Percentiles rank a stretch among this genome's conserved stretches.
Conservation (phyloP, 345 rosid species). For the Sapria himalayana region DNA sequence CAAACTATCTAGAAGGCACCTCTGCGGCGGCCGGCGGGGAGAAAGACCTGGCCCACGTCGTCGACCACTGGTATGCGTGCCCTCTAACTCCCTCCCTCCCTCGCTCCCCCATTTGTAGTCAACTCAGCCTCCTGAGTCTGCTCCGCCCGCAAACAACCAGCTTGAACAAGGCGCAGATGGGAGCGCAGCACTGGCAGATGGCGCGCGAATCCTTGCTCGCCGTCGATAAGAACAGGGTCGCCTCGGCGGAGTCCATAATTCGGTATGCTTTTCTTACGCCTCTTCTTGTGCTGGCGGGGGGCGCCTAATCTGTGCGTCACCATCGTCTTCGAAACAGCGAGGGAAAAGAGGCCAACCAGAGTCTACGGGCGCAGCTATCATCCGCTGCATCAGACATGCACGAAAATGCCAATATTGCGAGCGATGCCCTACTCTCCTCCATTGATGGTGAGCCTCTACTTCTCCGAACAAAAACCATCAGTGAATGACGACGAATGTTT, state of each 20-base stretch:
- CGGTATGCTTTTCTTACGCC: constrained; percentile 24
- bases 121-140: too few relatives aligned
- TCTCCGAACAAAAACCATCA: too few relatives aligned
- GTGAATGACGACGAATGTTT: too few relatives aligned
- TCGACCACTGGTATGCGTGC: constrained; percentile 48
- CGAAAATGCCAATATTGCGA: constrained; percentile 40
- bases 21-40: constrained; percentile 60
- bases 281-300: too few relatives aligned
- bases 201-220: constrained; percentile 72
- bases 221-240: constrained; percentile 61
- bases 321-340: constrained; percentile 25
- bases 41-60: constrained; percentile 58
- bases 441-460: constrained; percentile 46
- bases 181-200: constrained; percentile 64
- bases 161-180: constrained; percentile 51
- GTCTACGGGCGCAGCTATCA: constrained; percentile 36
- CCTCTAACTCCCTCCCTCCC: too few relatives aligned
- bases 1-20: constrained; percentile 41
- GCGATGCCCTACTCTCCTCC: constrained; percentile 42
- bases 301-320: too few relatives aligned
- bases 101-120: too few relatives aligned
- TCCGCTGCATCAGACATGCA: constrained; percentile 58
- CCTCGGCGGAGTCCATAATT: constrained; percentile 69
- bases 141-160: too few relatives aligned
- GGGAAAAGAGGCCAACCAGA: constrained; percentile 63